Evolutionary conservation across 257 asterid genomes (phyloP).

Genomic region (Solanum sejunctum): DNA sequence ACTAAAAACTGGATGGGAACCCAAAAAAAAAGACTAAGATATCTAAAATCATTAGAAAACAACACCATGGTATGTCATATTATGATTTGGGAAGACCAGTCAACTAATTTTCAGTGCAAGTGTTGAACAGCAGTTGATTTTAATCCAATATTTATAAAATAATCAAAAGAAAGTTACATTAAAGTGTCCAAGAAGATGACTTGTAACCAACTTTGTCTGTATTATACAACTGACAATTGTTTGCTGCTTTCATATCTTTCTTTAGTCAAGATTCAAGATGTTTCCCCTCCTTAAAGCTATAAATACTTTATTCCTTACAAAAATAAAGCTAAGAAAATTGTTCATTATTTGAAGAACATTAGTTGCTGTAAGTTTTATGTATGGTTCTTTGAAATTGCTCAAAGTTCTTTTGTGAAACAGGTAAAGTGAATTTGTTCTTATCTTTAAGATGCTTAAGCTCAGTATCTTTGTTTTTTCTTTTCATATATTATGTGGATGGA

Average conservation of each 20-base stretch:
- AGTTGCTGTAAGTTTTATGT: not conserved
- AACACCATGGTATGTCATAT: not conserved
- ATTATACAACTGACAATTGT: not conserved
- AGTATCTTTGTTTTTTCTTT: not conserved
- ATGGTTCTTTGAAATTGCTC: not conserved
- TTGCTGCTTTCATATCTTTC: not conserved
- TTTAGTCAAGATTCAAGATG: not conserved
- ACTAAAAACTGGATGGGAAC: no score
- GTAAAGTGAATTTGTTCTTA: not conserved
- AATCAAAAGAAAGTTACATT: not conserved
- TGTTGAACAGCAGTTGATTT: not conserved
- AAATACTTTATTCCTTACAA: not conserved
- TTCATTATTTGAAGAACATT: not conserved
- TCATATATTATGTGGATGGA: not conserved
- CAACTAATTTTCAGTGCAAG: not conserved
- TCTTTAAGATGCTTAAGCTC: not conserved
- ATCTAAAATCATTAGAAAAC: not conserved
- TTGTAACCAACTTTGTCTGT: slow-evolving; percentile 7
- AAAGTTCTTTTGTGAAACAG: not conserved
- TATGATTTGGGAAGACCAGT: not conserved
- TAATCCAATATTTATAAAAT: not conserved
- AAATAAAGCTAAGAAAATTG: not conserved
- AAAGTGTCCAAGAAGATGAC: slow-evolving; percentile 14
- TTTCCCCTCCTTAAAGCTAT: not conserved
- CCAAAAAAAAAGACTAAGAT: not conserved